Percentiles rank a stretch among this genome's conserved stretches.
Evolutionary conservation across 2,329 filamentous ascomycete genomes (phyloP).

Genomic region (Knufia fluminis): DNA sequence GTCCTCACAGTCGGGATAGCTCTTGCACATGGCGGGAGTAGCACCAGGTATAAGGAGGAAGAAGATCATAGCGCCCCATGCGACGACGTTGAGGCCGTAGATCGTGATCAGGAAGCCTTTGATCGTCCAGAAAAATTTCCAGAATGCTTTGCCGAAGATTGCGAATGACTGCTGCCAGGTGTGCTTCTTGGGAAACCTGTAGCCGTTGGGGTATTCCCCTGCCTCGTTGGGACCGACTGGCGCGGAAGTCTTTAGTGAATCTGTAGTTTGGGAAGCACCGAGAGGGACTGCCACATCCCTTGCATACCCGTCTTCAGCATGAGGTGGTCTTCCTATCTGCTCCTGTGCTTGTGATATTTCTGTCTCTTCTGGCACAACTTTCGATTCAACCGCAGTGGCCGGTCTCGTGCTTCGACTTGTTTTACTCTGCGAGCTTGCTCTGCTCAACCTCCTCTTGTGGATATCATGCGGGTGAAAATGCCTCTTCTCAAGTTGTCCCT

Average conservation of each 20-base stretch:
- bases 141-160: constrained; percentile 27
- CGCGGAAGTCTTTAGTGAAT: neutral
- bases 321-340: neutral
- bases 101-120: constrained; percentile 67
- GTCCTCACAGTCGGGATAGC: constrained; percentile 50
- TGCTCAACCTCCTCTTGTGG: constrained; percentile 20
- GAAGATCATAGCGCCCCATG: constrained; percentile 88
- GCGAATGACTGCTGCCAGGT: constrained; percentile 26
- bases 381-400: too few species aligned
- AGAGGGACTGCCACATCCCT: neutral
- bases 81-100: constrained; percentile 74
- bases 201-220: constrained; percentile 29
- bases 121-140: constrained; percentile 59
- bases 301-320: too few species aligned
- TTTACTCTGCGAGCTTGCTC: constrained; percentile 21
- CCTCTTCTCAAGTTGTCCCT: constrained; percentile 26
- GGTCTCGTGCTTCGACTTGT: constrained; percentile 17
- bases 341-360: too few species aligned
- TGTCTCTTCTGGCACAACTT: constrained; percentile 18
- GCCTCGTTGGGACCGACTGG: constrained; percentile 24
- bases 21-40: constrained; percentile 33
- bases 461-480: constrained; percentile 26
- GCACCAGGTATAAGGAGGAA: constrained; percentile 68
- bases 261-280: constrained; percentile 5
- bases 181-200: constrained; percentile 29